phyloP scores from a whole-genome alignment of 2,329 filamentous ascomycete genomes.

The Penicillium oxalicum region DNA sequence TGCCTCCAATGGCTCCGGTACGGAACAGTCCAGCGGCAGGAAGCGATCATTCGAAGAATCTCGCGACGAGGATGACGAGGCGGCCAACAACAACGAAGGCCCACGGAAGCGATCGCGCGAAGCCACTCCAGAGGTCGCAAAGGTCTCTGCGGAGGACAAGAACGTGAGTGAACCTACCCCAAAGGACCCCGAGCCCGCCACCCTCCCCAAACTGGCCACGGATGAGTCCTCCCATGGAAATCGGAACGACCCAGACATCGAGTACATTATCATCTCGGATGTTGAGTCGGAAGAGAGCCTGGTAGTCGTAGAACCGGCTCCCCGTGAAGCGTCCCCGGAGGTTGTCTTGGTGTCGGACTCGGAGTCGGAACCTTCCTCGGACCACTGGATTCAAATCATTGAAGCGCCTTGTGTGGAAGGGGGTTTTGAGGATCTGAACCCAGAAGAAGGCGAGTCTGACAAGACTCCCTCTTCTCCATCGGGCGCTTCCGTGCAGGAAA shows the following conservation, averaged over 20 bases:
- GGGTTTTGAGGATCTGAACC: too few species aligned
- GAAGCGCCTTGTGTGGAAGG: too few species aligned
- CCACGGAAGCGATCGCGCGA: constrained; percentile 42
- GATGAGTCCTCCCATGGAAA: constrained; percentile 3
- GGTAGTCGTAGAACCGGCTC: not conserved
- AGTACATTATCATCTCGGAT: not conserved
- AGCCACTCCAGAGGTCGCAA: constrained; percentile 22
- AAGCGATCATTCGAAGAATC: constrained; percentile 35
- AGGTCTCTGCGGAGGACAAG: not conserved
- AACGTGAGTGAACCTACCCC: constrained; percentile 1
- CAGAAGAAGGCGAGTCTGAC: not conserved
- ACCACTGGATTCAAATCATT: too few species aligned
- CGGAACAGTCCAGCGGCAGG: constrained; percentile 22
- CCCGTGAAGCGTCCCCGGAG: not conserved
- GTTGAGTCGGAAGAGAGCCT: not conserved
- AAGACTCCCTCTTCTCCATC: not conserved
- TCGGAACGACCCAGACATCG: not conserved
- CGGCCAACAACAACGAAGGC: constrained; percentile 25
- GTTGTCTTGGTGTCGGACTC: not conserved
- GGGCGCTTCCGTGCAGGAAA: not conserved
- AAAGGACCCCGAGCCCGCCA: constrained; percentile 1
- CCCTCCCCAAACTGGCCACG: constrained; percentile 4
- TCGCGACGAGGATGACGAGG: constrained; percentile 23
- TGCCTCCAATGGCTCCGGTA: constrained; percentile 6
- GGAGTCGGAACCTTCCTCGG: not conserved